Conservation (phyloP, 2,329 filamentous ascomycete genomes). For the Phoma herbarum region DNA sequence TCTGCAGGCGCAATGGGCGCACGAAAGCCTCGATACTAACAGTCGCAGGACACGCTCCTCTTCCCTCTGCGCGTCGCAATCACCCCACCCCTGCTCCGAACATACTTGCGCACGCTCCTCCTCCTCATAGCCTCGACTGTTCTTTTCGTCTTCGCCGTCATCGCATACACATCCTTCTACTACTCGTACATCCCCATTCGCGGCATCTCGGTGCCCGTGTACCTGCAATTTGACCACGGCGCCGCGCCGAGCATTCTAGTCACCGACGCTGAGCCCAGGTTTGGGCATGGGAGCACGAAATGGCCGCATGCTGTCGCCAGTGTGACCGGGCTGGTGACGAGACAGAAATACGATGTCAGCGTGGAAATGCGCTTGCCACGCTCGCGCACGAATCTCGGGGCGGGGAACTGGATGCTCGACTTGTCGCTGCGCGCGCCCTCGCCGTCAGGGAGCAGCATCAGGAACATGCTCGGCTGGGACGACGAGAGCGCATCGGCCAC, state of each 20-base stretch:
- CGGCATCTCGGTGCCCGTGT: slow-evolving; percentile 67
- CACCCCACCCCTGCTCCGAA: slow-evolving; percentile 69
- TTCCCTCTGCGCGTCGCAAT: slow-evolving; percentile 63
- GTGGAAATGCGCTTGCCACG: slow-evolving; percentile 79
- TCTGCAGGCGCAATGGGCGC: not conserved
- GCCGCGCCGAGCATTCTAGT: slow-evolving; percentile 6
- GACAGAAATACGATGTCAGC: slow-evolving; percentile 84
- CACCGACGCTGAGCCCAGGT: slow-evolving; percentile 4
- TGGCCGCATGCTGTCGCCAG: slow-evolving; percentile 62
- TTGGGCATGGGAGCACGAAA: slow-evolving; percentile 21
- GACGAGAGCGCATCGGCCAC: slow-evolving; percentile 30
- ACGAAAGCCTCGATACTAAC: slow-evolving; percentile 17
- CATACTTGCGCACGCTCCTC: slow-evolving; percentile 69
- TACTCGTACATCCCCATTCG: slow-evolving; percentile 72
- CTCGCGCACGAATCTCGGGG: slow-evolving; percentile 75
- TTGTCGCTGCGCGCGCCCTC: slow-evolving; percentile 67
- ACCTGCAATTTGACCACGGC: slow-evolving; percentile 69
- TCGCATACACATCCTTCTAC: slow-evolving; percentile 74
- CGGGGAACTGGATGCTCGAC: slow-evolving; percentile 95
- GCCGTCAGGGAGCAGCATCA: slow-evolving; percentile 10
- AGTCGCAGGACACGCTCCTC: slow-evolving; percentile 60
- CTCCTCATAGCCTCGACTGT: slow-evolving; percentile 61
- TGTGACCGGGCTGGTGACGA: slow-evolving; percentile 60
- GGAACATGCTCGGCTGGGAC: slow-evolving; percentile 40
- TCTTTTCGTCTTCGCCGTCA: slow-evolving; percentile 65